Evolutionary conservation across 176 grass and related monocot genomes (phyloP).

Genomic region (bread wheat (Triticum aestivum)): DNA sequence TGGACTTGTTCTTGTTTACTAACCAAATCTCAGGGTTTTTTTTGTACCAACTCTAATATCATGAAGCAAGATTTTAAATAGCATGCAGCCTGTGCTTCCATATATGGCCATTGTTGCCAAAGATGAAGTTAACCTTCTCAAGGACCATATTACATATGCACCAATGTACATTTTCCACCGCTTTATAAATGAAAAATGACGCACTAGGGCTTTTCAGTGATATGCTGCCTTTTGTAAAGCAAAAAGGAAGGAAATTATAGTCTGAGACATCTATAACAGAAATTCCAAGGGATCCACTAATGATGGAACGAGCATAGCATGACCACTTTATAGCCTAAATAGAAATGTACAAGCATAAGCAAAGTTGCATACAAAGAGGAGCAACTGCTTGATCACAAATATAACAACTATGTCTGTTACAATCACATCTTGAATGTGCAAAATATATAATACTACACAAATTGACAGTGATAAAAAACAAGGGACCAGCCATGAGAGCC

Average conservation of each 20-base stretch:
- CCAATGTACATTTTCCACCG: neutral
- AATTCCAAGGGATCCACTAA: neutral
- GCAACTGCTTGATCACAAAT: neutral
- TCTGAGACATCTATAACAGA: neutral
- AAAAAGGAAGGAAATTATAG: neutral
- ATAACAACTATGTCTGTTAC: neutral
- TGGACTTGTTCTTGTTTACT: conserved; percentile 22
- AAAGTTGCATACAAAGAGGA: neutral
- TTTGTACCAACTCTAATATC: conserved; percentile 19
- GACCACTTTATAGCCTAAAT: neutral
- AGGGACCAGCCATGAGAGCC: neutral
- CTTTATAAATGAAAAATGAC: too few relatives aligned
- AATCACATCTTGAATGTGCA: neutral
- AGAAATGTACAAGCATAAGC: neutral
- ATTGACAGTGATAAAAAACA: conserved; percentile 17
- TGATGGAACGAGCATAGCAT: conserved; percentile 9
- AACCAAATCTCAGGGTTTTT: conserved; percentile 1
- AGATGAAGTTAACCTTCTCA: conserved; percentile 22
- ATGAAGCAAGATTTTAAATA: neutral
- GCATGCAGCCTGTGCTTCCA: neutral
- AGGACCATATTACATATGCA: conserved; percentile 11
- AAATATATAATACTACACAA: neutral
- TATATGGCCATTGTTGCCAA: neutral
- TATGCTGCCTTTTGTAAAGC: neutral
- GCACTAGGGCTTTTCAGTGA: neutral